These are phyloP conservation scores for Planoprotostelium fungivorum DNA, from an alignment of 78 protist species.

Conservation along the genomic window DNA sequence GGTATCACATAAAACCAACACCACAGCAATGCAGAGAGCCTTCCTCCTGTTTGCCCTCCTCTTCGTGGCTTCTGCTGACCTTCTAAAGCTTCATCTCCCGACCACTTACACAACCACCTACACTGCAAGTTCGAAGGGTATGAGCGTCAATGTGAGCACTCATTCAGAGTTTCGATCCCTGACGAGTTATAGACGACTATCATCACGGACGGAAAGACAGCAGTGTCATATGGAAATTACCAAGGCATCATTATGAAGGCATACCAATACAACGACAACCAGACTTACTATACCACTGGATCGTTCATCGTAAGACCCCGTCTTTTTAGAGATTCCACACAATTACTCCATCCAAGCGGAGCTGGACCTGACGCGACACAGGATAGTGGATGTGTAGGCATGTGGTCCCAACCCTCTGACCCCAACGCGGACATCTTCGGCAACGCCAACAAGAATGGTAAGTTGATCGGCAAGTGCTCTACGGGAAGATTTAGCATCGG, in stretches of 20 bases:
- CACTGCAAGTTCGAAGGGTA: not conserved
- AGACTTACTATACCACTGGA: not conserved
- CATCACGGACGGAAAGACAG: not conserved
- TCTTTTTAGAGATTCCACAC: not conserved
- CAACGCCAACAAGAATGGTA: not conserved
- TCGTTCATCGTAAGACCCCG: not conserved
- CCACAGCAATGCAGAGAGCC: no score
- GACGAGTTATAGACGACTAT: not conserved
- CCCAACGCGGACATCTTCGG: not conserved
- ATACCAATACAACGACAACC: not conserved
- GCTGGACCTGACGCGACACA: not conserved
- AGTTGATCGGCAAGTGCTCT: not conserved
- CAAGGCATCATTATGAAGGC: not conserved
- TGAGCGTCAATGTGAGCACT: not conserved
- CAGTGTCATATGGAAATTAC: not conserved
- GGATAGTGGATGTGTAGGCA: not conserved
- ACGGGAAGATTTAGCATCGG: not conserved
- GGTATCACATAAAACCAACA: no score
- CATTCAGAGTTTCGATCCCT: not conserved
- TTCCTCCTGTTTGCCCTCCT: not conserved
- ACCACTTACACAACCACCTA: not conserved
- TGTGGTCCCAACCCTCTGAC: not conserved
- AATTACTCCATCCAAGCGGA: not conserved
- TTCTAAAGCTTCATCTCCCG: not conserved
- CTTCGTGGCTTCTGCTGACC: not conserved